phyloP scores from a whole-genome alignment of 2,329 filamentous ascomycete genomes.

The Stachybotrys echinatus region DNA sequence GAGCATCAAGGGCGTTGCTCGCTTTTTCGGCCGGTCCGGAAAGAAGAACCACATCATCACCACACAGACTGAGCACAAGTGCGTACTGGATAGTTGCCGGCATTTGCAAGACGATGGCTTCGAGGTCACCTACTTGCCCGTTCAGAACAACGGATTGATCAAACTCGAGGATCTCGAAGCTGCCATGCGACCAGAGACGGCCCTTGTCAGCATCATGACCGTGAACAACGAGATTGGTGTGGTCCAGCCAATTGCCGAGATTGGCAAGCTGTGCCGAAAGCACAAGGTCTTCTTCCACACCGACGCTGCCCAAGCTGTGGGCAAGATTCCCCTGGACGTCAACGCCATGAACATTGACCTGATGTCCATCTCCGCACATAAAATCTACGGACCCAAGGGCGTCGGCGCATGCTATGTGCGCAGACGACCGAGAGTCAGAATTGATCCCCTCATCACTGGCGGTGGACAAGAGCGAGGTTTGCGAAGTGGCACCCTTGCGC shows the following conservation, averaged over 20 bases:
- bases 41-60: conserved; percentile 99
- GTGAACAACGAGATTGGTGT: conserved; percentile 99
- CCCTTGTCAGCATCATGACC: conserved; percentile 93
- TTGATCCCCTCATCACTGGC: conserved; percentile 93
- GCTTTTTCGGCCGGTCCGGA: conserved; percentile 86
- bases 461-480: conserved; percentile 95
- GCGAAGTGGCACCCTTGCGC: conserved; percentile 88
- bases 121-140: conserved; percentile 93
- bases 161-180: conserved; percentile 78
- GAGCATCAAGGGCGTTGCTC: conserved; percentile 96
- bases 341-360: conserved; percentile 97
- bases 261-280: conserved; percentile 82
- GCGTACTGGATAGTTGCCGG: conserved; percentile 92
- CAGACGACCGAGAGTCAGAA: conserved; percentile 82
- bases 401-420: conserved; percentile 95
- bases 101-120: conserved; percentile 97
- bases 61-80: conserved; percentile 97
- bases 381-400: conserved; percentile 97
- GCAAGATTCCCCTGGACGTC: conserved; percentile 94
- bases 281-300: conserved; percentile 99
- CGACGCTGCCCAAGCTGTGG: conserved; percentile 94
- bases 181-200: conserved; percentile 86
- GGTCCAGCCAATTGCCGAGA: conserved; percentile 92
- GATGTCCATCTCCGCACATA: conserved; percentile 98
- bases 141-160: conserved; percentile 80